These are phyloP conservation scores for Phyllosticta paracitricarpa DNA, from an alignment of 2,329 filamentous ascomycete species.

Conservation along the genomic window DNA sequence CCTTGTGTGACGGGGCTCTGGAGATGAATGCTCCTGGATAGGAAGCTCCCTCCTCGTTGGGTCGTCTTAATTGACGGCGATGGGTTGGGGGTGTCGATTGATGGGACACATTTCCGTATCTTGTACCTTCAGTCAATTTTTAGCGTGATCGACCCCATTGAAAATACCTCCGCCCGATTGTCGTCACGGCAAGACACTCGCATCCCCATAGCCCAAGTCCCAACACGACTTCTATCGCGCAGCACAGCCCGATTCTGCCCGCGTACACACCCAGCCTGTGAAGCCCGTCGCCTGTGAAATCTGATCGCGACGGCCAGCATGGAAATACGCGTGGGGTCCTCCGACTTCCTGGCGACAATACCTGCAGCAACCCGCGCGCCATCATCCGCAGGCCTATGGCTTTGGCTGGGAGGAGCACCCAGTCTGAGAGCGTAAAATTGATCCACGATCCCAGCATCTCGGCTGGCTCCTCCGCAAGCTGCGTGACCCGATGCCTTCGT, in stretches of 20 bases:
- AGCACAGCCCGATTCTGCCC: conserved; percentile 25
- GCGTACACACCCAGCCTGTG: conserved; percentile 17
- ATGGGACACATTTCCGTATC: conserved; percentile 8
- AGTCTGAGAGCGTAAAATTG: conserved; percentile 22
- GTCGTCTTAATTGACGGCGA: conserved; percentile 11
- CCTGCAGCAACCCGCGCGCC: conserved; percentile 13
- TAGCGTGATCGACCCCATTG: conserved; percentile 20
- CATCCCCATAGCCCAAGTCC: conserved; percentile 25
- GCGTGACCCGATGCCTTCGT: conserved; percentile 23
- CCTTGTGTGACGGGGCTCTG: conserved; percentile 10
- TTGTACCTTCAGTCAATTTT: not conserved
- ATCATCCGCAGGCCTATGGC: conserved; percentile 22
- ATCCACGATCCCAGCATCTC: conserved; percentile 23
- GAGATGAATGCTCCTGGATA: conserved; percentile 11
- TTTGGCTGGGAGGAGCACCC: conserved; percentile 22
- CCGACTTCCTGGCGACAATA: conserved; percentile 10
- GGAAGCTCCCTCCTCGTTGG: conserved; percentile 10
- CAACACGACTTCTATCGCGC: conserved; percentile 22
- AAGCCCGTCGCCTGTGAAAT: not conserved
- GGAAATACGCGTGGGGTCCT: not conserved
- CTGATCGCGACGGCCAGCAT: not conserved
- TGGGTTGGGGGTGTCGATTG: conserved; percentile 11
- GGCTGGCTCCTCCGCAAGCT: conserved; percentile 24
- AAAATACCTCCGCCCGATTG: conserved; percentile 21
- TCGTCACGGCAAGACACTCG: conserved; percentile 22